Base-by-base conservation (phyloP, 2,329 filamentous ascomycete species). In the Fusarium pseudonygamai region DNA sequence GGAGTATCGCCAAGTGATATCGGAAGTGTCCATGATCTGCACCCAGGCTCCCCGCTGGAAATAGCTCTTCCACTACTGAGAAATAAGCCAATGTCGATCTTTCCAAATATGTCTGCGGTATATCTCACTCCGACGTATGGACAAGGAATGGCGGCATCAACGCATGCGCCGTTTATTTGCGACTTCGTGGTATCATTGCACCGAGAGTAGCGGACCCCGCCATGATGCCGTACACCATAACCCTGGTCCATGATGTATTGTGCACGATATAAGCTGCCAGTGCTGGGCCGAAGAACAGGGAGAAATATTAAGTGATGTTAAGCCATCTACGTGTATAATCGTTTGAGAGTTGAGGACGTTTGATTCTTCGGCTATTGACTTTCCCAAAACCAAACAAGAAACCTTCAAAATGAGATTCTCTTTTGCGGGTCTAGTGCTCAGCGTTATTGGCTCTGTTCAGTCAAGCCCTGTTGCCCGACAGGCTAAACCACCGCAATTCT, bases 111-210 rank as follows among this genome's bases (percentile, higher is more conserved):
- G 47, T 20, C 11, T 12, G n/a, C 58, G 58, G 58, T 12, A 42
- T n/a, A n/a, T 18, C 18, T 55, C 10, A 7, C 24, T 56, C 58
- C 40, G 42, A n/a, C 13, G 28, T 37, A 30, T 24, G 6, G 14
- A 28, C 52, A 32, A 58, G n/a, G 32, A 22, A 37, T n/a, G 18
- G 52, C 26, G 32, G 10, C 42, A 20, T 47, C 10, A 3, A 10
- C 3, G 7, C 7, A n/a, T 20, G 5, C 28, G 7, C 22, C 34
- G 7, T 24, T n/a, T 9, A 16, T 15, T 7, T 20, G 36, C 18
- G 37, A 45, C 32, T 40, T 68, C 65, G 65, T 36, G 20, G 22
- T 55, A 68, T 68, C 65, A 62, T 68, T 67, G 3, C 11, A 15
- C 65, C 65, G 64, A 68, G 7, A 6, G 16, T 0, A 32, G 18